phyloP scores from a whole-genome alignment of 78 protist species.

The Reticulomyxa filosa region DNA sequence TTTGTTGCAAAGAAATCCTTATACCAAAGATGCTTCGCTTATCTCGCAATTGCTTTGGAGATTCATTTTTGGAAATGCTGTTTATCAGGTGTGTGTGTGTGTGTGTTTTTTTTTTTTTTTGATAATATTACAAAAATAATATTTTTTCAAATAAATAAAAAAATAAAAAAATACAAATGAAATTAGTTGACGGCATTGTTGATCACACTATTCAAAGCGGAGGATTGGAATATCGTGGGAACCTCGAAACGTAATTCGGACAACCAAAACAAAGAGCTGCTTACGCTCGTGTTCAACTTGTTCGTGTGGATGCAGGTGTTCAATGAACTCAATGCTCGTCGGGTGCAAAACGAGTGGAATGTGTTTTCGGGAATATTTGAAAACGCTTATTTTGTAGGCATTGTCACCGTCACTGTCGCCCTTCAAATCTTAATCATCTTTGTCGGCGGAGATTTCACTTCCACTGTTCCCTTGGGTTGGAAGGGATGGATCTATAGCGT shows the following conservation, averaged over 20 bases:
- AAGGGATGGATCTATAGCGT: background rate
- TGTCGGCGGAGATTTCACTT: background rate
- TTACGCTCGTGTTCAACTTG: constrained; percentile 18
- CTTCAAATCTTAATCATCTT: background rate
- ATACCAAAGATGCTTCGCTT: background rate
- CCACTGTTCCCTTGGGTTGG: background rate
- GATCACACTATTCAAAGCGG: too few species aligned
- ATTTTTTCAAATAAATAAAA: too few species aligned
- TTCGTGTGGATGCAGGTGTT: constrained; percentile 25
- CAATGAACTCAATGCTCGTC: constrained; percentile 23
- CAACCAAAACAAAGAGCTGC: background rate
- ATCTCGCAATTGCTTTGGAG: background rate
- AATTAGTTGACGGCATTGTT: too few species aligned
- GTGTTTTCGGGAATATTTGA: background rate
- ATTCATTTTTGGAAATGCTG: too few species aligned
- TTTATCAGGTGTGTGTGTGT: background rate
- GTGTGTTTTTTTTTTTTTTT: background rate
- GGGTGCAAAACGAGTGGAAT: background rate
- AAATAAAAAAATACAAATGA: too few species aligned
- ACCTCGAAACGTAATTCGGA: background rate
- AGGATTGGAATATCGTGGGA: too few species aligned
- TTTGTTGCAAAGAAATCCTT: constrained; percentile 8
- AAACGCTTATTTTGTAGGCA: background rate
- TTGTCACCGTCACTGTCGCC: background rate
- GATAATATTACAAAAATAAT: too few species aligned